Conservation (phyloP, 495 filamentous ascomycete species). For the Alectoria sarmentosa region DNA sequence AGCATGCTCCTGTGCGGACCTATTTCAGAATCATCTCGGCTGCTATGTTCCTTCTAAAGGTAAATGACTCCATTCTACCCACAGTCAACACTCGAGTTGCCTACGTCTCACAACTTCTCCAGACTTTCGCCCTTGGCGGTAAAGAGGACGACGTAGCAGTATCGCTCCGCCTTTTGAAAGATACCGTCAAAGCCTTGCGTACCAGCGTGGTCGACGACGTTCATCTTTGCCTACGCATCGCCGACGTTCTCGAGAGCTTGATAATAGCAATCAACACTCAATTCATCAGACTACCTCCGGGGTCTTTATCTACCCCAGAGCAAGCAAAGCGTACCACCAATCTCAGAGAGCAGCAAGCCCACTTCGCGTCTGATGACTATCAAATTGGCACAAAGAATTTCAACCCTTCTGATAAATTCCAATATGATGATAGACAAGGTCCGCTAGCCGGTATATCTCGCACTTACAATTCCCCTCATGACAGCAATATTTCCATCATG, state of each 20-base stretch:
- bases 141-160: conserved; percentile 80
- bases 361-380: conserved; percentile 1
- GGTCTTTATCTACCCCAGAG: conserved; percentile 10
- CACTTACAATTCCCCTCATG: conserved; percentile 35
- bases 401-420: conserved; percentile 4
- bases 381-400: neutral
- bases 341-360: conserved; percentile 5
- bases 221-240: conserved; percentile 88
- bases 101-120: conserved; percentile 22
- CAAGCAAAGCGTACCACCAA: conserved; percentile 3
- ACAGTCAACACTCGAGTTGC: neutral
- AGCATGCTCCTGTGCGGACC: conserved; percentile 86
- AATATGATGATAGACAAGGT: conserved; percentile 16
- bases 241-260: conserved; percentile 80
- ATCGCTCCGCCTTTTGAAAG: conserved; percentile 74
- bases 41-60: conserved; percentile 88
- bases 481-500: conserved; percentile 39
- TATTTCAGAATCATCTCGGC: conserved; percentile 92
- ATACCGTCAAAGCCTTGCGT: conserved; percentile 69
- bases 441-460: conserved; percentile 34
- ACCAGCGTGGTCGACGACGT: conserved; percentile 92
- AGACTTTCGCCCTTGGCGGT: conserved; percentile 90
- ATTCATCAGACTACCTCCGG: conserved; percentile 44
- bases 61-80: conserved; percentile 25
- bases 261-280: conserved; percentile 66